Evolutionary conservation across 352 stramenopile species (phyloP).

Genomic region (Pythium scleroteichum): DNA sequence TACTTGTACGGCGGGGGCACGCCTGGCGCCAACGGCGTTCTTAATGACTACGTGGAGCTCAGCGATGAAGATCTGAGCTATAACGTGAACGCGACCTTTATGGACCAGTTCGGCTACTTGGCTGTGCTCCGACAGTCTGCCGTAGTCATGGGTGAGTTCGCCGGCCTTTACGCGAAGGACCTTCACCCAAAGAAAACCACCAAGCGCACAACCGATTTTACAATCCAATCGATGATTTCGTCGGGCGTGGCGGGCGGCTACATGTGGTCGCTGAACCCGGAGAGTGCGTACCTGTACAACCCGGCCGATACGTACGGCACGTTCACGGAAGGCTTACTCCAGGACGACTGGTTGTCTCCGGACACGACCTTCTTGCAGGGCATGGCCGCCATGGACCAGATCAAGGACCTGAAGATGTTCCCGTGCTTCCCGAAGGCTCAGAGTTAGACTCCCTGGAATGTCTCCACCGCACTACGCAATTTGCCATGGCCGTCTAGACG

Average conservation of each 20-base stretch:
- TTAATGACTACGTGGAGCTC: slow-evolving; percentile 53
- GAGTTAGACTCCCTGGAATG: slow-evolving; percentile 6
- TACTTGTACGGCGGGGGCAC: slow-evolving; percentile 70
- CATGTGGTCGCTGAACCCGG: slow-evolving; percentile 83
- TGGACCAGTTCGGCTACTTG: slow-evolving; percentile 75
- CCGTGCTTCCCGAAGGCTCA: slow-evolving; percentile 52
- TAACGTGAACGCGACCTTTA: slow-evolving; percentile 55
- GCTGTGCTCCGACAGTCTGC: slow-evolving; percentile 42
- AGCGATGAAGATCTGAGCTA: slow-evolving; percentile 50
- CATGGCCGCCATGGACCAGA: slow-evolving; percentile 49
- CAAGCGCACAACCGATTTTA: slow-evolving; percentile 69
- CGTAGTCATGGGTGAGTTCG: slow-evolving; percentile 74
- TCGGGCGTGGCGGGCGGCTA: slow-evolving; percentile 57
- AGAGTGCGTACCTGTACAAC: slow-evolving; percentile 79
- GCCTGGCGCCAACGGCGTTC: slow-evolving; percentile 5
- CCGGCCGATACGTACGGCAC: slow-evolving; percentile 46
- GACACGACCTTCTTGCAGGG: slow-evolving; percentile 66
- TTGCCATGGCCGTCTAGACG: slow-evolving; percentile 1
- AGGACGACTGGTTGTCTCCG: slow-evolving; percentile 69
- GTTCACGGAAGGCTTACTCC: slow-evolving; percentile 67
- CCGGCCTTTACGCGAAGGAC: slow-evolving; percentile 67
- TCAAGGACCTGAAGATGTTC: slow-evolving; percentile 65
- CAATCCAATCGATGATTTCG: slow-evolving; percentile 54
- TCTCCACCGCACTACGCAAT: neutral
- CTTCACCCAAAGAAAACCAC: slow-evolving; percentile 63